Evolutionary conservation across 2,329 filamentous ascomycete species (phyloP), one percentile per base, ranked within the genome.

Genomic region (Aspergillus sclerotialis): DNA sequence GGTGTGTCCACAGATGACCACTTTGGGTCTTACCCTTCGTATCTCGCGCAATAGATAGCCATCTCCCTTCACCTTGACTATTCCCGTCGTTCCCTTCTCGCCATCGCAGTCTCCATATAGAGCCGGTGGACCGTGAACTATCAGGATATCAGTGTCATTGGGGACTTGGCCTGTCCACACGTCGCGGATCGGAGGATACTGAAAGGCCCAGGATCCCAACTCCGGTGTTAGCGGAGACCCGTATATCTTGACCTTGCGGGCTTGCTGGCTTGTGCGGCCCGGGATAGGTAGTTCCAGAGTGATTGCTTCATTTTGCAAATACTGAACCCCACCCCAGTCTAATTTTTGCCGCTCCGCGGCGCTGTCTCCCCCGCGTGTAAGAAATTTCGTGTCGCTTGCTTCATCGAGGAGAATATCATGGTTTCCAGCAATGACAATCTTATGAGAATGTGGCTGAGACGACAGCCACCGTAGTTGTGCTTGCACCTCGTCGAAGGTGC

Each of bases 401-500:
- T 36, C 19, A 25, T 53, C 46, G 7, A 56, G 39, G 4, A 48
- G 26, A 5, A 63, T 34, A 33, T 70, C 67, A 37, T 70, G 68
- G 33, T 72, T 73, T 3, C 68, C 70, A 11, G 61, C 67, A 5
- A 72, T 49, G 4, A 69, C 55, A 27, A 72, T 52, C 43, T 72
- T 72, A 48, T 65, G 44, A 5, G 37, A 28, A 37, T 69, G 67
- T 1, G 63, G 52, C 34, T 64, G 63, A 0, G 45, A 30, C 7
- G 7, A 10, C 10, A 23, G 19, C 19, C 19, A 23, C 7, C 7
- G 7, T 10, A 23, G 7, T 7, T 6, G 7, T 6, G 6, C 19
- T 23, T 23, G 19, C 10, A 23, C 6, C 10, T 23, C 19, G 7
- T 23, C 7, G 19, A 23, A 10, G 7, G 19, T 7, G 6, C 19